phyloP scores from a whole-genome alignment of 176 grass and related monocot genomes.

The Bothriochloa decipiens region DNA sequence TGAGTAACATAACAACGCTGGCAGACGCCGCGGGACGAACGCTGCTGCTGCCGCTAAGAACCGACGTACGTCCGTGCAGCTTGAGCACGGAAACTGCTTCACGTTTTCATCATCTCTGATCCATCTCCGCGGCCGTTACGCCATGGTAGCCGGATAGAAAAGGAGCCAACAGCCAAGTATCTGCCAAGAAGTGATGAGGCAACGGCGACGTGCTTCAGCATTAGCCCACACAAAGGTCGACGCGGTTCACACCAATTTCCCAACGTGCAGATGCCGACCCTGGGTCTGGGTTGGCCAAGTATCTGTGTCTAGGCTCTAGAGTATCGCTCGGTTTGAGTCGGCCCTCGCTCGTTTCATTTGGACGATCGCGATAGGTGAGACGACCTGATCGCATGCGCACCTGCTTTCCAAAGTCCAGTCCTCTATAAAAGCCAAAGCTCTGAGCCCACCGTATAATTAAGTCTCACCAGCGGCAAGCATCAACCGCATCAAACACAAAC shows the following conservation, averaged over 20 bases:
- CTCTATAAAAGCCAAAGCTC: constrained; percentile 5
- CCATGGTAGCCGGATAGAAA: neutral
- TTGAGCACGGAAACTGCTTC: neutral
- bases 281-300: neutral
- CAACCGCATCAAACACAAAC: neutral
- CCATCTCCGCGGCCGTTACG: neutral
- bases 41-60: neutral
- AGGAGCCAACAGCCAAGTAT: neutral
- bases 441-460: neutral
- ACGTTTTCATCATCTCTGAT: neutral
- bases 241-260: neutral
- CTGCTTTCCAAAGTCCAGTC: neutral
- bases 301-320: no score
- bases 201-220: neutral
- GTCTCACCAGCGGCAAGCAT: neutral
- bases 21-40: neutral
- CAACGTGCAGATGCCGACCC: constrained; percentile 10
- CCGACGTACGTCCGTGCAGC: neutral
- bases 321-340: neutral
- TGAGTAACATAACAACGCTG: neutral
- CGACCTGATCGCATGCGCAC: neutral
- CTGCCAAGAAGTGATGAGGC: neutral
- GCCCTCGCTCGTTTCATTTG: constrained; percentile 1
- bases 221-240: neutral
- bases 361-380: neutral